Conservation (phyloP, 106 monocot genomes). For the Apostasia ramifera region DNA sequence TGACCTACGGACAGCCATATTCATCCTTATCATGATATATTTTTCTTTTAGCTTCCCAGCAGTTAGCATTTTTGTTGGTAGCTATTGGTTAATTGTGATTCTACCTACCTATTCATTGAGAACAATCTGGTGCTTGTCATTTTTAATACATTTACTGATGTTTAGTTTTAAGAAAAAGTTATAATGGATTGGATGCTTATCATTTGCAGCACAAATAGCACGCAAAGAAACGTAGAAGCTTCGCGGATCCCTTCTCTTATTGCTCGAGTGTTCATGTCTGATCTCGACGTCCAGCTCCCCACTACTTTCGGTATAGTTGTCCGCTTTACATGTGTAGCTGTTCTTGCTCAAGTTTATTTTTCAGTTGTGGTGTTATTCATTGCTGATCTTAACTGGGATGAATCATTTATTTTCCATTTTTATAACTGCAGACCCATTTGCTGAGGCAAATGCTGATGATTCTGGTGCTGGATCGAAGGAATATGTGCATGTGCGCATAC, state of each 20-base stretch:
- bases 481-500: constrained; percentile 88
- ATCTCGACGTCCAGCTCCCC: constrained; percentile 65
- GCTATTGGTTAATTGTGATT: too few species aligned
- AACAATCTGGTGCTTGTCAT: too few species aligned
- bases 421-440: constrained; percentile 66
- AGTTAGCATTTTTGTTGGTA: too few species aligned
- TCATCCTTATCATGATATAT: too few species aligned
- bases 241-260: neutral
- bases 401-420: neutral
- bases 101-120: too few species aligned
- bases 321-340: neutral
- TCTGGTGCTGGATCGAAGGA: constrained; percentile 76
- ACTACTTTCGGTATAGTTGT: constrained; percentile 52
- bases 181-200: too few species aligned
- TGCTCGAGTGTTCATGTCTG: constrained; percentile 83
- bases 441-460: constrained; percentile 86
- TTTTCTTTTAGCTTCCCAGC: too few species aligned
- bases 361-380: neutral
- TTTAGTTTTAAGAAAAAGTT: too few species aligned
- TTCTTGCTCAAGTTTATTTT: neutral
- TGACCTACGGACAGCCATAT: too few species aligned
- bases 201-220: too few species aligned
- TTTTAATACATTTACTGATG: too few species aligned
- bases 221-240: neutral
- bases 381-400: neutral